phyloP scores from a whole-genome alignment of 306 rosid species.

The Gastrolobium villosum region DNA sequence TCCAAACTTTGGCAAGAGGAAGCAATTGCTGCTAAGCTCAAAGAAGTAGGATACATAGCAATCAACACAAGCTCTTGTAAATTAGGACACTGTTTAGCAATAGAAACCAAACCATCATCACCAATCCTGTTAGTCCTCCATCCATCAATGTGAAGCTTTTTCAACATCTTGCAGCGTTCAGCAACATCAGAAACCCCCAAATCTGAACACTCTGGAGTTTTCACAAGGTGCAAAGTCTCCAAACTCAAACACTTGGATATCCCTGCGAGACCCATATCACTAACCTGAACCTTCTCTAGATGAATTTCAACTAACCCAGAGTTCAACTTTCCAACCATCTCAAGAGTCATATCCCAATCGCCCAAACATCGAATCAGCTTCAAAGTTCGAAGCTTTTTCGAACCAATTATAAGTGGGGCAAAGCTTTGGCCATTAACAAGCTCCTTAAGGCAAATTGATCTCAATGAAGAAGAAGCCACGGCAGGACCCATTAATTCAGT shows the following conservation, averaged over 20 bases:
- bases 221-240: constrained; percentile 70
- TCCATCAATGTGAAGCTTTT: constrained; percentile 93
- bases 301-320: constrained; percentile 70
- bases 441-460: constrained; percentile 78
- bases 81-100: constrained; percentile 65
- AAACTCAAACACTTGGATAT: constrained; percentile 48
- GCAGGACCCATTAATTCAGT: constrained; percentile 36
- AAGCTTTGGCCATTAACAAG: constrained; percentile 70
- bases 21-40: constrained; percentile 68
- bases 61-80: constrained; percentile 88
- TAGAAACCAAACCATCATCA: constrained; percentile 71
- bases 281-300: constrained; percentile 78
- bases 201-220: constrained; percentile 80
- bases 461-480: constrained; percentile 57
- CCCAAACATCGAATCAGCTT: constrained; percentile 87
- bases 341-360: constrained; percentile 77
- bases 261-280: constrained; percentile 51
- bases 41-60: constrained; percentile 71
- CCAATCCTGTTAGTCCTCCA: constrained; percentile 91
- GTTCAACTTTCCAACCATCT: constrained; percentile 56
- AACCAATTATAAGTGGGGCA: constrained; percentile 63
- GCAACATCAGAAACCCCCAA: constrained; percentile 69
- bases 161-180: constrained; percentile 66
- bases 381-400: constrained; percentile 68
- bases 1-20: constrained; percentile 69